Conservation (phyloP, 108 stramenopile genomes). For the Skeletonema potamos region DNA sequence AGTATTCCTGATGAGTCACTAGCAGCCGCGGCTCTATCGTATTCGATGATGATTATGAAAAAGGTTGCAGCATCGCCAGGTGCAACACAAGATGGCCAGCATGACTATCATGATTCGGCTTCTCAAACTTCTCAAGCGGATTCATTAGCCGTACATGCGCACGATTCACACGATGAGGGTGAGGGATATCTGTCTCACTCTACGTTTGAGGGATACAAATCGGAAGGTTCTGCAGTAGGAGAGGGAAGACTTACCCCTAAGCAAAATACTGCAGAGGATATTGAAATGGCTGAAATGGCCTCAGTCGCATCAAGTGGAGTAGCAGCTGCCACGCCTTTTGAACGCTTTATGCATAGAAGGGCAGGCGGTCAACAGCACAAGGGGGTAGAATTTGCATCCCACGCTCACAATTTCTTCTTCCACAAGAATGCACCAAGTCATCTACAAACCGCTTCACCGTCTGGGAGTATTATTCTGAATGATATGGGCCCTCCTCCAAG, state of each 20-base stretch:
- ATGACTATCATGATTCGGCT: not conserved
- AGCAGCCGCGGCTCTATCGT: not conserved
- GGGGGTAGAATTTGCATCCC: constrained; percentile 16
- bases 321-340: not conserved
- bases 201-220: constrained; percentile 12
- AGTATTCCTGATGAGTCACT: not conserved
- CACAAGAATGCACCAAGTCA: not conserved
- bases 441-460: not conserved
- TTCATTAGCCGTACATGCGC: not conserved
- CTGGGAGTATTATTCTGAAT: constrained; percentile 9
- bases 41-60: not conserved
- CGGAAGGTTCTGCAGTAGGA: not conserved
- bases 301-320: constrained; percentile 9
- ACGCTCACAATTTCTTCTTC: not conserved
- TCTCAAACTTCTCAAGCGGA: not conserved
- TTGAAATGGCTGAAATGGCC: constrained; percentile 9
- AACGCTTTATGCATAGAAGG: not conserved
- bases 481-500: constrained; percentile 16
- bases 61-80: not conserved
- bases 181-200: constrained; percentile 17
- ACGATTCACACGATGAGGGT: constrained; percentile 9
- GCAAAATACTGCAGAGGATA: not conserved
- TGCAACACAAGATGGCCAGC: not conserved
- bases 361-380: not conserved
- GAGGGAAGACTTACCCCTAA: not conserved